Conservation (phyloP, 768 basidiomycete species). For the Serendipita sp. region DNA sequence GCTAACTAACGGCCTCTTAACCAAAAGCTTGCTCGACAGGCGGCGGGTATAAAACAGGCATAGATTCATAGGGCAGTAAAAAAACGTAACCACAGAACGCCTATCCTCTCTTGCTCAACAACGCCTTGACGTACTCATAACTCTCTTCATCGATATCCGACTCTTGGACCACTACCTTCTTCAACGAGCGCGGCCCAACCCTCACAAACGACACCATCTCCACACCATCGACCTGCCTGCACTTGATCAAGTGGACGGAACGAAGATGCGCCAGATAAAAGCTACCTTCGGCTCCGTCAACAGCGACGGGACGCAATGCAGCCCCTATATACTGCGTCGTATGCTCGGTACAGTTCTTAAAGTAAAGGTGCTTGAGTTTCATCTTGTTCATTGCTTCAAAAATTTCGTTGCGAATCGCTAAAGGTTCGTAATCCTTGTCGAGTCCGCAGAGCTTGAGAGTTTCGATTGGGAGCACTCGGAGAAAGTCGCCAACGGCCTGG, state of each 20-base stretch:
- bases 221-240: conserved; percentile 1
- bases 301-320: neutral
- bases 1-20: too few species aligned
- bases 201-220: neutral
- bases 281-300: neutral
- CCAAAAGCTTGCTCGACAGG: neutral
- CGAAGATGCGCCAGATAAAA: neutral
- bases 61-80: neutral
- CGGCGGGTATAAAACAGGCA: neutral
- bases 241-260: neutral
- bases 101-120: neutral
- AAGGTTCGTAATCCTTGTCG: neutral
- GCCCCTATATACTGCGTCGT: neutral
- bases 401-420: neutral
- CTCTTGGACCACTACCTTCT: neutral
- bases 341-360: neutral
- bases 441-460: neutral
- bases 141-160: conserved; percentile 1
- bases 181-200: neutral
- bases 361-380: neutral
- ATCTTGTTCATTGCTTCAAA: neutral
- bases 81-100: neutral
- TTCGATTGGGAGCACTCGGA: neutral
- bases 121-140: neutral
- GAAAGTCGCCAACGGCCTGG: neutral